Conservation (phyloP, 768 basidiomycete species). For the Psilocybe subaeruginosa region DNA sequence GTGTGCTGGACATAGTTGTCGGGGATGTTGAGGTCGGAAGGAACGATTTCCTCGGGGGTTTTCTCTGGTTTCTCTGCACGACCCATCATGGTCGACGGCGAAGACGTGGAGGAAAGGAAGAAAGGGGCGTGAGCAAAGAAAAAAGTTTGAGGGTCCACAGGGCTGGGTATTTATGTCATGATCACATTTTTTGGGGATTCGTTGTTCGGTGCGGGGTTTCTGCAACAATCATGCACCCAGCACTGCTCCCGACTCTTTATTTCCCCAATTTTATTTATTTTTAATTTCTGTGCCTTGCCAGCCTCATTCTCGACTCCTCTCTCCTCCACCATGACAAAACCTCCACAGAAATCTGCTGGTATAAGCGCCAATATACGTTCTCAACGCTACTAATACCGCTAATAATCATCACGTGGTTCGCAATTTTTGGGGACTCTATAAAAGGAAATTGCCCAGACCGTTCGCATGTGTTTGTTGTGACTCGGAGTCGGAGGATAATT, state of each 20-base stretch:
- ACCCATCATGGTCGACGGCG: constrained; percentile 13
- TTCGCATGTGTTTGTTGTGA: constrained; percentile 5
- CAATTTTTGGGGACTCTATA: constrained; percentile 15
- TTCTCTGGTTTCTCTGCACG: constrained; percentile 6
- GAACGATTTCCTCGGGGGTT: constrained; percentile 30
- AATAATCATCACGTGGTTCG: constrained; percentile 8
- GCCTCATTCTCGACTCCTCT: not conserved
- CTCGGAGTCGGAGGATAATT: too few relatives aligned
- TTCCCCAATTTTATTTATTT: not conserved
- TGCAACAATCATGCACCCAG: not conserved
- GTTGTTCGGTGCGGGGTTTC: constrained; percentile 2
- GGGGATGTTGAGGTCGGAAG: constrained; percentile 64
- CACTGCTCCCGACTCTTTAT: not conserved
- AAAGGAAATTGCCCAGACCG: constrained; percentile 11
- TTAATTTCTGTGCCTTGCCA: not conserved
- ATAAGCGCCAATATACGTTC: not conserved
- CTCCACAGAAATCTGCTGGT: not conserved
- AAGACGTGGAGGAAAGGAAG: constrained; percentile 14
- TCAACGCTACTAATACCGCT: not conserved
- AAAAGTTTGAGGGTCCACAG: constrained; percentile 7
- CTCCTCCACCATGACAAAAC: not conserved
- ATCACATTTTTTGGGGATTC: constrained; percentile 29
- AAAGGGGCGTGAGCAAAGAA: constrained; percentile 13
- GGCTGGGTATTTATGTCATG: constrained; percentile 24
- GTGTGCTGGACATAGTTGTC: constrained; percentile 86